A percentile compares a stretch with the other conserved stretches of the same genome.
Evolutionary conservation across 805 yeast genomes (phyloP).

Genomic region (Suhomyces pyralidae): DNA sequence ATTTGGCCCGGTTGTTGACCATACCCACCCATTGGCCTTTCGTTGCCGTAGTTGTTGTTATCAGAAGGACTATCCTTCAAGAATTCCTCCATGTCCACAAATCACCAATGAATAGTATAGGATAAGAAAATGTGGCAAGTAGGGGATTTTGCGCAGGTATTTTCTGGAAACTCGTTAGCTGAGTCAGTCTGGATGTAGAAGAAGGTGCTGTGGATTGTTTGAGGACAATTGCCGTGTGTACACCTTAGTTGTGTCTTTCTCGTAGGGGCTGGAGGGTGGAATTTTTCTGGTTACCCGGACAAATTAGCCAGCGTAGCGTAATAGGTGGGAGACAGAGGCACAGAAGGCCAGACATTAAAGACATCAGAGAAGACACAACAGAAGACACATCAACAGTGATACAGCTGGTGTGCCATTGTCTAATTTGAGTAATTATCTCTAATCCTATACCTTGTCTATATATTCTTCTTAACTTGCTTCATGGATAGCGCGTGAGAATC

Average conservation of each 20-base stretch:
- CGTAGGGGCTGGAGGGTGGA: constrained; percentile 1
- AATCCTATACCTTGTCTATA: too few relatives aligned
- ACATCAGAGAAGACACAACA: too few relatives aligned
- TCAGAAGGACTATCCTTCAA: constrained; percentile 34
- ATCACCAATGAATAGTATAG: too few relatives aligned
- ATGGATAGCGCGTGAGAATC: too few relatives aligned
- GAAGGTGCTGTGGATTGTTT: too few relatives aligned
- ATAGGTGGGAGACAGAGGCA: neutral
- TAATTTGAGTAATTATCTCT: too few relatives aligned
- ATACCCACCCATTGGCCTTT: neutral
- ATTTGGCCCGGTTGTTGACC: neutral
- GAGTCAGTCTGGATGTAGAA: neutral
- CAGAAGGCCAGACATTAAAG: too few relatives aligned
- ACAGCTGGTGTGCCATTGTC: too few relatives aligned
- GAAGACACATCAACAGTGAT: too few relatives aligned
- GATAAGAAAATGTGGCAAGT: too few relatives aligned
- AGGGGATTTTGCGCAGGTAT: too few relatives aligned
- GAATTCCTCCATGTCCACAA: constrained; percentile 27
- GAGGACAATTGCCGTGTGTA: neutral
- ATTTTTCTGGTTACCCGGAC: constrained; percentile 8
- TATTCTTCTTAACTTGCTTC: too few relatives aligned
- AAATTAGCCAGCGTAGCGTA: neutral
- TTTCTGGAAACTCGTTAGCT: neutral
- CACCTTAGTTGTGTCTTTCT: neutral
- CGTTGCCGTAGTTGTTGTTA: constrained; percentile 8